A percentile compares a stretch with the other conserved stretches of the same genome.
Conservation (phyloP, 169 alveolate genomes). For the Hepatocystis sp. region DNA sequence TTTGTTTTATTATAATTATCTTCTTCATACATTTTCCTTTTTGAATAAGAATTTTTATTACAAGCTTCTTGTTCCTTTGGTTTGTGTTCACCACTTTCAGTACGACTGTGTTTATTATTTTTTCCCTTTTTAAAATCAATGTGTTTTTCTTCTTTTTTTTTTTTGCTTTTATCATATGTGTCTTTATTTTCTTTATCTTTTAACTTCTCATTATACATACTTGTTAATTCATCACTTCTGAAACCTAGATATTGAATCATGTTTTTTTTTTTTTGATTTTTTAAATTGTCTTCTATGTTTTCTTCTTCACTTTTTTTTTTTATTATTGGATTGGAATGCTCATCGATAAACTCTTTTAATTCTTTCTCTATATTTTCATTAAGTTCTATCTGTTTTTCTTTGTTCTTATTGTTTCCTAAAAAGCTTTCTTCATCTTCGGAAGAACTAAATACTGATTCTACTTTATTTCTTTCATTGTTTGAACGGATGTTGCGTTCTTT, state of each 20-base stretch:
- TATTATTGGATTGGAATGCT: conserved; percentile 25
- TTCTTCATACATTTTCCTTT: too few relatives aligned
- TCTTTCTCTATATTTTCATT: conserved; percentile 33
- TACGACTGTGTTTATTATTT: too few relatives aligned
- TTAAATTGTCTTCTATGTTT: not conserved
- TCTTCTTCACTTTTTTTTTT: not conserved
- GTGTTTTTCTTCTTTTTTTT: too few relatives aligned
- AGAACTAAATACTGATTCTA: conserved; percentile 7
- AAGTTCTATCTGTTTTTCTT: conserved; percentile 22
- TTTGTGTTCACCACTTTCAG: too few relatives aligned
- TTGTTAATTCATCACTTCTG: conserved; percentile 54
- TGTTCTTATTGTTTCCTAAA: conserved; percentile 42
- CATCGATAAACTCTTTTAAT: conserved; percentile 53
- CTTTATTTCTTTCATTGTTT: conserved; percentile 18
- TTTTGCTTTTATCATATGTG: not conserved
- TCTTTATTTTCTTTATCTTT: not conserved
- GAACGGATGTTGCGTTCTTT: conserved; percentile 23
- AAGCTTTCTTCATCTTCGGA: conserved; percentile 47
- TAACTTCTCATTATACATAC: conserved; percentile 1
- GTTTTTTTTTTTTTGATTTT: conserved; percentile 10
- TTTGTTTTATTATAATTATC: too few relatives aligned
- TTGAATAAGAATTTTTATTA: too few relatives aligned
- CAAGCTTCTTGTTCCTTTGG: too few relatives aligned
- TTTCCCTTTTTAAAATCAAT: too few relatives aligned
- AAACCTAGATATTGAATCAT: conserved; percentile 54